These are phyloP conservation scores for Casuarina equisetifolia DNA, from an alignment of 306 rosid genomes.

Conservation along the genomic window DNA sequence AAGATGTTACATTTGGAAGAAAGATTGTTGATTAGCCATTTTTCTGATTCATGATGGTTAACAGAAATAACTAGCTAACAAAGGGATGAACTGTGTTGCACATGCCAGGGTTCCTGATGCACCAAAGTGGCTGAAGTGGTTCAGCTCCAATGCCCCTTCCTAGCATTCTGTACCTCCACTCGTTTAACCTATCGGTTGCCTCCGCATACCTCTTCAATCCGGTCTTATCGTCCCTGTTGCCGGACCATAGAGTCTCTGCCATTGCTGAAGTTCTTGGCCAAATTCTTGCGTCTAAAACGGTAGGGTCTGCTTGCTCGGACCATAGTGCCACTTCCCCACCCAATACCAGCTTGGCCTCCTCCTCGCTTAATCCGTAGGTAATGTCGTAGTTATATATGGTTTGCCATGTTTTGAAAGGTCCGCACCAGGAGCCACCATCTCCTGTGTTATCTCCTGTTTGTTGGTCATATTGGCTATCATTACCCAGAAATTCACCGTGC, in stretches of 20 bases:
- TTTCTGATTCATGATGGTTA: no score
- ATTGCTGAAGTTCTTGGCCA: constrained; percentile 88
- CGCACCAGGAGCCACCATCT: constrained; percentile 89
- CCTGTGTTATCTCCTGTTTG: constrained; percentile 29
- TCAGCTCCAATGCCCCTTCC: constrained; percentile 77
- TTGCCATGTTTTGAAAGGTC: constrained; percentile 90
- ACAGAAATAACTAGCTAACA: constrained; percentile 19
- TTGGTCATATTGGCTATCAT: constrained; percentile 46
- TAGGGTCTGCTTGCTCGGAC: constrained; percentile 81
- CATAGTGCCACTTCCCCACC: constrained; percentile 93
- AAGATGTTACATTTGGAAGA: no score
- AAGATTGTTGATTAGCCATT: no score
- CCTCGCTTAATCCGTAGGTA: constrained; percentile 56
- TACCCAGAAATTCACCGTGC: constrained; percentile 73
- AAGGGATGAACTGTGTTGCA: constrained; percentile 47
- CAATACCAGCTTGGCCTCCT: constrained; percentile 71
- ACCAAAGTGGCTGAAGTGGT: constrained; percentile 94
- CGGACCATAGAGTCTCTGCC: constrained; percentile 86
- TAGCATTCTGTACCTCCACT: constrained; percentile 83
- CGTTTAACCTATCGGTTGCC: constrained; percentile 78
- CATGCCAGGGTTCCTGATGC: constrained; percentile 81
- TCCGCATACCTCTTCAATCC: constrained; percentile 65
- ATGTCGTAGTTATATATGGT: constrained; percentile 75
- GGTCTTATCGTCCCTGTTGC: constrained; percentile 52
- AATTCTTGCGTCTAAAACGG: constrained; percentile 66